Percentiles rank a stretch among this genome's conserved stretches.
Conservation (phyloP, 768 basidiomycete species). For the Kwoniella newhampshirensis region DNA sequence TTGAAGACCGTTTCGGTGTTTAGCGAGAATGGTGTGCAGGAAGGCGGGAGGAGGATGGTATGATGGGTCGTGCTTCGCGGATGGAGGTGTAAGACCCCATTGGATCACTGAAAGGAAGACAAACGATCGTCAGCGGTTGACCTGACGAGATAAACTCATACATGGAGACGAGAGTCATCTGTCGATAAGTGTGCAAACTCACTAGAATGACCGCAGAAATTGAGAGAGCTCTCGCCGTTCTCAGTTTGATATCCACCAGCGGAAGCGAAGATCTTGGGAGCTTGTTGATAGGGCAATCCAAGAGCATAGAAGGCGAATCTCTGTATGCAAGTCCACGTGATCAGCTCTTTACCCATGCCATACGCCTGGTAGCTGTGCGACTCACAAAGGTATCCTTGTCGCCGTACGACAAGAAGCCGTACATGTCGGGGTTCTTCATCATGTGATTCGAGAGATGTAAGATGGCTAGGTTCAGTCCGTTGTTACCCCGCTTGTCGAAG, state of each 20-base stretch:
- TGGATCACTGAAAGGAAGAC: slow-evolving; percentile 31
- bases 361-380: neutral
- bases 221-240: slow-evolving; percentile 34
- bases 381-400: slow-evolving; percentile 55
- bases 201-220: slow-evolving; percentile 54
- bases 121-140: neutral
- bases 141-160: neutral
- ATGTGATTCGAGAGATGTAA: slow-evolving; percentile 54
- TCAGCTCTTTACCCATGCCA: neutral
- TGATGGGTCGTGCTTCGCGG: slow-evolving; percentile 23
- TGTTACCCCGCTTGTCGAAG: slow-evolving; percentile 55
- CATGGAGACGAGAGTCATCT: no score
- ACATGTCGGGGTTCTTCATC: slow-evolving; percentile 46
- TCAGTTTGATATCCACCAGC: slow-evolving; percentile 48
- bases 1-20: slow-evolving; percentile 47
- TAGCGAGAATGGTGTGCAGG: slow-evolving; percentile 54
- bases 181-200: slow-evolving; percentile 10
- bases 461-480: slow-evolving; percentile 56
- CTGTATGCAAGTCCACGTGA: slow-evolving; percentile 16
- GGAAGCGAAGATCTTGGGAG: slow-evolving; percentile 46
- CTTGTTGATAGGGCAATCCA: slow-evolving; percentile 50
- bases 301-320: slow-evolving; percentile 55
- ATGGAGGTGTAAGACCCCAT: slow-evolving; percentile 47
- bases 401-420: slow-evolving; percentile 46
- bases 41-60: slow-evolving; percentile 52